Conservation (phyloP, 2,329 filamentous ascomycete genomes). For the Ophiostoma australiae region DNA sequence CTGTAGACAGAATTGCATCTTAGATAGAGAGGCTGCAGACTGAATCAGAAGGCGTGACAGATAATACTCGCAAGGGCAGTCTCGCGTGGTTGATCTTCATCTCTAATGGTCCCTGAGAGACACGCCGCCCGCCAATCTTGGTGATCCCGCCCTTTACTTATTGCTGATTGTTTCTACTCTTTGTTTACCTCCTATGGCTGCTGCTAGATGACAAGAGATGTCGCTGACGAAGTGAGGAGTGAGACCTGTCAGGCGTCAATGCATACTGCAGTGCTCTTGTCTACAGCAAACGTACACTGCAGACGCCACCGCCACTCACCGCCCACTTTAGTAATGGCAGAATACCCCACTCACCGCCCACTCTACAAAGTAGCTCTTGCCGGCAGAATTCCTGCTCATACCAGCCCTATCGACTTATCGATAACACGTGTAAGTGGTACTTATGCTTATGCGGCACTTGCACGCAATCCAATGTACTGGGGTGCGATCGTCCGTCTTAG, state of each 20-base stretch:
- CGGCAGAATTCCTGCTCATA: not conserved
- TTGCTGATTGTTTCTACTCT: not conserved
- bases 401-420: not conserved
- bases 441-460: not conserved
- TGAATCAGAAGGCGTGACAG: not conserved
- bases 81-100: not conserved
- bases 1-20: too few species aligned
- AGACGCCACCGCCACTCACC: not conserved
- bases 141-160: too few species aligned
- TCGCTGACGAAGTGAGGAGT: not conserved
- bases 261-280: not conserved
- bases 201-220: not conserved
- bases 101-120: not conserved
- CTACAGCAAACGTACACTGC: not conserved
- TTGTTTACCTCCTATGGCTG: not conserved
- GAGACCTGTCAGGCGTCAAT: constrained; percentile 1
- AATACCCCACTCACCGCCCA: not conserved
- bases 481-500: not conserved
- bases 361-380: too few species aligned
- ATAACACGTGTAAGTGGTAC: not conserved
- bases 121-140: not conserved
- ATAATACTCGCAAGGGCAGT: not conserved
- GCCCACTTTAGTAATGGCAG: not conserved
- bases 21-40: too few species aligned
- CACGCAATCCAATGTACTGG: not conserved